Percentiles rank a stretch among this genome's conserved stretches.
Conservation (phyloP, 2,329 filamentous ascomycete genomes). For the Aspergillus brasiliensis region DNA sequence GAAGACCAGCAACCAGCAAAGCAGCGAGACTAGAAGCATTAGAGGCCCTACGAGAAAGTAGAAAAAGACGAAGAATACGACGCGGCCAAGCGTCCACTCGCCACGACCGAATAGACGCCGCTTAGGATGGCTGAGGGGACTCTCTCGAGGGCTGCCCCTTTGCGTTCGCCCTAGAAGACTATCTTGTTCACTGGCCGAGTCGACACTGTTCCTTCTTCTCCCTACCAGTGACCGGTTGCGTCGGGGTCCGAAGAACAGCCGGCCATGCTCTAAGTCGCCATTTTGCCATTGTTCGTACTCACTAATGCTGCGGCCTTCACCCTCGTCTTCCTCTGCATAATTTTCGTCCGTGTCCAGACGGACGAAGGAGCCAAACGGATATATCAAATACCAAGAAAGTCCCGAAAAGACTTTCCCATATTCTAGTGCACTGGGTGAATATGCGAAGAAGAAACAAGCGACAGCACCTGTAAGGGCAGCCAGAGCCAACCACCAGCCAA, state of each 20-base stretch:
- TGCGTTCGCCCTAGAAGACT: constrained; percentile 75
- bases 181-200: constrained; percentile 86
- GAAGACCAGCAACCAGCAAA: constrained; percentile 97
- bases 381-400: constrained; percentile 82
- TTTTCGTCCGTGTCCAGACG: constrained; percentile 90
- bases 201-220: constrained; percentile 81
- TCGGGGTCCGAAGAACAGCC: constrained; percentile 89
- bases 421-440: constrained; percentile 75
- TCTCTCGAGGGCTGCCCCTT: constrained; percentile 51
- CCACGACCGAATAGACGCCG: constrained; percentile 90
- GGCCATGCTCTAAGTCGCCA: constrained; percentile 91
- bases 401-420: constrained; percentile 87
- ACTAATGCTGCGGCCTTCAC: constrained; percentile 93
- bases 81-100: constrained; percentile 90
- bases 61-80: constrained; percentile 96
- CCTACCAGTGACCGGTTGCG: constrained; percentile 78
- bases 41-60: constrained; percentile 88
- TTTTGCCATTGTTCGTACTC: constrained; percentile 99
- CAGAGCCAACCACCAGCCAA: constrained; percentile 93
- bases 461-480: constrained; percentile 73
- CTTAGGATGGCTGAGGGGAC: constrained; percentile 60
- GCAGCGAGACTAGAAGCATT: constrained; percentile 78
- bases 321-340: constrained; percentile 91
- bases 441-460: constrained; percentile 77
- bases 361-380: constrained; percentile 96